These are phyloP conservation scores for Symbiodinium natans DNA, from an alignment of 73 alveolate genomes.

Conservation along the genomic window DNA sequence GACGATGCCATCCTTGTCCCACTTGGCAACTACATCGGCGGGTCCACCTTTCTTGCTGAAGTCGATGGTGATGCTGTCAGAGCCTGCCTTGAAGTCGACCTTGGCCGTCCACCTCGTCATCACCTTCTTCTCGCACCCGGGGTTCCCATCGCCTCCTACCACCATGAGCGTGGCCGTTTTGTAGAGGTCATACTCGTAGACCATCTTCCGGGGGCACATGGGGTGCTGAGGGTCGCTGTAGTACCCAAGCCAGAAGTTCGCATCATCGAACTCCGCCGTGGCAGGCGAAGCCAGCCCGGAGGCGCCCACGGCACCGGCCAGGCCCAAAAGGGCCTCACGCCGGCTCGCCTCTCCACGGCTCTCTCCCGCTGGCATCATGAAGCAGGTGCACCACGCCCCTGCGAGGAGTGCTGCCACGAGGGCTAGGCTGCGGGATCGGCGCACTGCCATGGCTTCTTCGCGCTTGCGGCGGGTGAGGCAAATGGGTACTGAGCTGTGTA, in stretches of 20 bases:
- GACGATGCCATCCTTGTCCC: neutral
- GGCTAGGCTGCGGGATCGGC: neutral
- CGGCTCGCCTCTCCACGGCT: neutral
- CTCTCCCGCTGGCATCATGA: neutral
- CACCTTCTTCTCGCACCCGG: slow-evolving; percentile 11
- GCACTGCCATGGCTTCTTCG: too few relatives aligned
- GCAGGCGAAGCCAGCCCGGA: too few relatives aligned
- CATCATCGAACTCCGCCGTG: too few relatives aligned
- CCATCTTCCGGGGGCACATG: neutral
- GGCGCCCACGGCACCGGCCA: neutral
- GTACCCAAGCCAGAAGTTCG: neutral
- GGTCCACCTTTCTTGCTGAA: slow-evolving; percentile 5
- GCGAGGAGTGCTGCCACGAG: neutral
- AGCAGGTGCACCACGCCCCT: neutral
- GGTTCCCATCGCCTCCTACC: neutral
- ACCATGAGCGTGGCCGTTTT: neutral
- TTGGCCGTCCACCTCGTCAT: too few relatives aligned
- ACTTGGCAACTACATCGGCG: neutral
- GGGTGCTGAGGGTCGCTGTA: slow-evolving; percentile 30
- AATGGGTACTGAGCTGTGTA: too few relatives aligned
- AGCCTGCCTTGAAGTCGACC: neutral
- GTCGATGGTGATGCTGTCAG: neutral
- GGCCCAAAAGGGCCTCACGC: neutral
- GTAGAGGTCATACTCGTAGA: too few relatives aligned
- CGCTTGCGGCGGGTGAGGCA: too few relatives aligned